Percentiles rank a stretch among this genome's conserved stretches.
Evolutionary conservation across 2,329 filamentous ascomycete genomes (phyloP).

Genomic region (Orbilia oligospora): DNA sequence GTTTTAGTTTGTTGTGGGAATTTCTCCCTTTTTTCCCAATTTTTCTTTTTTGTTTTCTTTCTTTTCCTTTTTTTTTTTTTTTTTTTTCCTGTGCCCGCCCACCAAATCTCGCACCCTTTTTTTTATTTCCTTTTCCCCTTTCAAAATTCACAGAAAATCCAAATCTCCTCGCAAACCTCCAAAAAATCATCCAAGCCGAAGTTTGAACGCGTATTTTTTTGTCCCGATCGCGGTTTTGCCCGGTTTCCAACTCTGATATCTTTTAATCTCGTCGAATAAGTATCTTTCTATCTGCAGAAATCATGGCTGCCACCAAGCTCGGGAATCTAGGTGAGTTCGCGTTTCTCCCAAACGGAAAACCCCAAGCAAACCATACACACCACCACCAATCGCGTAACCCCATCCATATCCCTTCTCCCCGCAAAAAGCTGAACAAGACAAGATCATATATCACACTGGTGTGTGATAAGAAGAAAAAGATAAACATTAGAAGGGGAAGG

Average conservation of each 20-base stretch:
- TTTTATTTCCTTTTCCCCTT: slow-evolving; percentile 14
- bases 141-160: slow-evolving; percentile 53
- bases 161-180: slow-evolving; percentile 30
- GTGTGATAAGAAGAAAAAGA: too few species aligned
- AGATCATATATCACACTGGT: too few species aligned
- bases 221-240: slow-evolving; percentile 20
- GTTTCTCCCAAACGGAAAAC: slow-evolving; percentile 32
- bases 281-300: not conserved
- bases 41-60: slow-evolving; percentile 30
- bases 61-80: slow-evolving; percentile 30
- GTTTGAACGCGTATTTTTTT: slow-evolving; percentile 27
- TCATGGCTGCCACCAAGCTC: slow-evolving; percentile 59
- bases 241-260: slow-evolving; percentile 14
- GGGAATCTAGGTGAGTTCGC: slow-evolving; percentile 59
- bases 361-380: slow-evolving; percentile 25
- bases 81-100: slow-evolving; percentile 35
- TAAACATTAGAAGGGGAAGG: too few species aligned
- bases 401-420: not conserved
- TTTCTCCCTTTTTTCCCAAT: slow-evolving; percentile 37
- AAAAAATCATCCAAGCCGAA: slow-evolving; percentile 31
- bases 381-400: slow-evolving; percentile 32
- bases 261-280: slow-evolving; percentile 13
- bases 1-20: slow-evolving; percentile 40
- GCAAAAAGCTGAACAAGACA: not conserved
- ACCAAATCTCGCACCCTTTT: slow-evolving; percentile 51